Evolutionary conservation across 306 rosid species (phyloP).

Genomic region (Canavalia gladiata): DNA sequence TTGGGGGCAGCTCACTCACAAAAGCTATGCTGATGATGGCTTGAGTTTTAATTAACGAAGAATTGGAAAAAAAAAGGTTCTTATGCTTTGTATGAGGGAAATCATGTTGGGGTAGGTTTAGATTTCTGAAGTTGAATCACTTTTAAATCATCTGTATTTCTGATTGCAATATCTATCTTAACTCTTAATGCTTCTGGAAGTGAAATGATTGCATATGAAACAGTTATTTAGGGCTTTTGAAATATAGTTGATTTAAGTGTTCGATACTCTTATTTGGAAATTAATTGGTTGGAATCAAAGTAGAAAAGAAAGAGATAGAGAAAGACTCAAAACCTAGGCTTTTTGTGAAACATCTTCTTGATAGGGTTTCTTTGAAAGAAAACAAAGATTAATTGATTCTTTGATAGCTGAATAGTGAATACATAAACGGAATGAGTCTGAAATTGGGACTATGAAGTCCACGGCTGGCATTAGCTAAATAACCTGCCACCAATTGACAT

Average conservation of each 20-base stretch:
- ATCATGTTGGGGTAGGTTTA: conserved; percentile 1
- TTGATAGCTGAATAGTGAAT: background rate
- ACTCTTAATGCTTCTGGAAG: background rate
- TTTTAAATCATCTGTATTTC: conserved; percentile 4
- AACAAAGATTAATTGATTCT: background rate
- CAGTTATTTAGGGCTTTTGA: background rate
- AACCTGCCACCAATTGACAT: background rate
- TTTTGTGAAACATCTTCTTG: background rate
- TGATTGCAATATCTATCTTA: background rate
- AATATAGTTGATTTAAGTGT: conserved; percentile 1
- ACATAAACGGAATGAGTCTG: background rate
- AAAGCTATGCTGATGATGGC: background rate
- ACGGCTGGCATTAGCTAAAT: background rate
- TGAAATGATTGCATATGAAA: background rate
- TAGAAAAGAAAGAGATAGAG: background rate
- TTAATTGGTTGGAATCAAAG: background rate
- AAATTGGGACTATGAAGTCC: background rate
- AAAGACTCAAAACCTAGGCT: background rate
- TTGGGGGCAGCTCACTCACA: conserved; percentile 2
- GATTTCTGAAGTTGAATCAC: conserved; percentile 16
- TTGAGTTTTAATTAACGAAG: background rate
- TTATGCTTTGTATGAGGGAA: conserved; percentile 17
- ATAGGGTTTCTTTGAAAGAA: conserved; percentile 6
- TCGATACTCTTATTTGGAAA: background rate
- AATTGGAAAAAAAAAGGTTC: background rate